Evolutionary conservation across 495 filamentous ascomycete genomes (phyloP), one percentile per base, ranked within the genome.

Genomic region (Penicillium cataractarum): DNA sequence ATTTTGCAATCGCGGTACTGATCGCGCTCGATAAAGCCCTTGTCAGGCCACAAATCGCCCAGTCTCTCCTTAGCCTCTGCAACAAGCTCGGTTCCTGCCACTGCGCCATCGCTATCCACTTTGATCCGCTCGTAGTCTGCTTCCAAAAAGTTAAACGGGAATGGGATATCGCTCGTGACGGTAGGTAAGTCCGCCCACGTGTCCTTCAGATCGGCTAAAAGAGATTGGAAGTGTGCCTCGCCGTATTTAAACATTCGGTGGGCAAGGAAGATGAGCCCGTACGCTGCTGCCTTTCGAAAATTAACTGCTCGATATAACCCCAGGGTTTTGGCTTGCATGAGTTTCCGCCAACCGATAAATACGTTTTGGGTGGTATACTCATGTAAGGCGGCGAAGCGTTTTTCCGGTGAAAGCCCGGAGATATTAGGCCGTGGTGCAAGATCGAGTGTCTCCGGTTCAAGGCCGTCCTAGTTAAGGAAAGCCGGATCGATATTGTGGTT

Each of bases 241-340:
- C 73, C 71, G 58, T 76, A 76, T 58, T 76, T 67, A 9, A 76
- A 75, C 63, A 72, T 73, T n/a, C 72, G 68, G 39, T 69, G 70
- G 24, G 70, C 72, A 66, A 76, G 70, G 50, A 74, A 74, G 24
- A 74, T 71, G 57, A 76, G 59, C 19, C 71, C 70, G 26, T 71
- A 76, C 12, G 68, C 68, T 57, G 68, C 35, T 19, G 66, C 73
- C 61, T 69, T 70, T 67, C 64, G 68, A 31, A 73, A 74, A 37
- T 73, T 64, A 57, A 73, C 60, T 55, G 55, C 61, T 61, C 54
- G 50, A 65, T 76, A 74, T 26, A 73, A 26, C 26, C 69, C 68
- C 3, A 24, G 24, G 4, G 13, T 51, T 51, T 51, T 51, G 12
- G 48, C 12, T 15, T 9, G 48, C 48, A 27, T 51, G 24, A 51